Evolutionary conservation across 2,329 filamentous ascomycete genomes (phyloP), one percentile per base, ranked within the genome.

Genomic region (Ascochyta lentis): DNA sequence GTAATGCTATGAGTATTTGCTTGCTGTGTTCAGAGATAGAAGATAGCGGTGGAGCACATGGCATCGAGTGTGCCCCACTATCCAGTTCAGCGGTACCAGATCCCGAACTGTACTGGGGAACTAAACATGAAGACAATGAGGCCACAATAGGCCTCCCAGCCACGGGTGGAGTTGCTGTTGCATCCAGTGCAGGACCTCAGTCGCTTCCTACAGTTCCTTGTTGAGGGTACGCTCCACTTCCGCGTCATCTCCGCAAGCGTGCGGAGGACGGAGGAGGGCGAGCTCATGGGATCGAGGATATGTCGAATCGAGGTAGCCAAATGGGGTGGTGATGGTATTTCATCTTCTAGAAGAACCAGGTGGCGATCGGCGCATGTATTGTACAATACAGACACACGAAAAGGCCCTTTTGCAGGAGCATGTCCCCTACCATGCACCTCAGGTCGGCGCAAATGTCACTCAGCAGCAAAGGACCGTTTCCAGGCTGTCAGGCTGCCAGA

Each of bases 21-120:
- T 46, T 33, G 37, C 29, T n/a, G 40, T 39, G 27, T 56, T 43
- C 26, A 31, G 23, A 46, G 53, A 56, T 56, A 56, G 53, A 24
- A 46, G 53, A 56, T 56, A 56, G 53, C 42, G 42, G 47, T 56
- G 53, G 53, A 56, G 53, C 46, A 50, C 24, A 43, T 38, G 33
- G 41, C 35, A 38, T 39, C 33, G 37, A 34, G 31, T 37, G 6
- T 24, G 47, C 29, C 53, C 53, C 53, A 48, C 53, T 47, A 39
- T 34, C 37, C 47, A 42, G 38, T 27, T 29, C 47, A 33, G 26
- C 22, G 37, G 37, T 42, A 42, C 35, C 42, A 19, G 23, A 34
- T n/a, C 26, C 37, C 37, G 24, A 50, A 51, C 15, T 43, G 42
- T 15, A 4, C 15, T 42, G 29, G 37, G 13, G 10, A 35, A 33